Base-by-base conservation (phyloP, 2,329 filamentous ascomycete genomes). In the Fonsecaea erecta region DNA sequence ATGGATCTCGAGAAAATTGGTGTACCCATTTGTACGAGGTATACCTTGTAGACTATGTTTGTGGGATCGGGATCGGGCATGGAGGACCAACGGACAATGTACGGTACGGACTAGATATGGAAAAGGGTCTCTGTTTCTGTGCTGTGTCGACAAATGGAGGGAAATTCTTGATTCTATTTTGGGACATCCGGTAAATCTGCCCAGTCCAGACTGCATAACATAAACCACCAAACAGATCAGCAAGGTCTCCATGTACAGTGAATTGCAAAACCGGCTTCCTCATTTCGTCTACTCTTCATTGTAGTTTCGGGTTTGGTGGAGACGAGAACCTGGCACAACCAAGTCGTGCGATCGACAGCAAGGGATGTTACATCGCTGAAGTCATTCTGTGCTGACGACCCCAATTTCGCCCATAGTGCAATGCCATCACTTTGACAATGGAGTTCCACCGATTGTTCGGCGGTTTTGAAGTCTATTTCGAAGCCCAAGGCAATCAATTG, bases 371-470 rank as follows among this genome's bases (percentile, higher is more conserved):
- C n/a, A n/a, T n/a, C n/a, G n/a, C n/a, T n/a, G n/a, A n/a, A n/a
- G n/a, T n/a, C n/a, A n/a, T n/a, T n/a, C n/a, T n/a, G n/a, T n/a
- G n/a, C n/a, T n/a, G n/a, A n/a, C n/a, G n/a, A n/a, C n/a, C n/a
- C n/a, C n/a, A n/a, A n/a, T n/a, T n/a, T n/a, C n/a, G n/a, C n/a
- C n/a, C n/a, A n/a, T n/a, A n/a, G n/a, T n/a, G 70, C 26, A 81
- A 82, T 68, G 78, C 78, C 18, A 70, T 79, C 12, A 78, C 75
- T 5, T 71, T 79, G 35, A 73, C 71, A 9, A 58, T 51, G 35
- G 21, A 52, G 6, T 32, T 74, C 43, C 76, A 78, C 69, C 8
- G 40, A 7, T 32, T 59, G 2, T 79, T 80, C 70, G 73, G 75
- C 11, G 51, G 70, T 21, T 77, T 77, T 55, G 12, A 74, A 4